Evolutionary conservation across 2,329 filamentous ascomycete species (phyloP), one percentile per base, ranked within the genome.

Genomic region (Aspergillus sergii): DNA sequence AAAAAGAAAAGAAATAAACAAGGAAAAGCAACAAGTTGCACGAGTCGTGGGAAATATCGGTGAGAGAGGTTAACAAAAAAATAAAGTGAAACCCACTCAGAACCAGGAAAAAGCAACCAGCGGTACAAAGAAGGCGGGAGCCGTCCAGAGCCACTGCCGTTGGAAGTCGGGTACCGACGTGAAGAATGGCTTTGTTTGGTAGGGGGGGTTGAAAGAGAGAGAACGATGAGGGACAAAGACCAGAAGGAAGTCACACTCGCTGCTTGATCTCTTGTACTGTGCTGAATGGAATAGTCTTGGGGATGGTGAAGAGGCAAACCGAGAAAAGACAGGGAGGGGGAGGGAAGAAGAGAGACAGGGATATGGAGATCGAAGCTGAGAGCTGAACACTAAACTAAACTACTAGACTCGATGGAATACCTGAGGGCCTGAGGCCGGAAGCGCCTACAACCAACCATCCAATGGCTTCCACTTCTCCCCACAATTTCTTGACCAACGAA

Each of bases 111-210:
- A 46, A 61, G 59, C 30, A 58, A 60, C 5, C 19, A 39, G 45
- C 34, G 28, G 51, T 56, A 58, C 46, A 61, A 61, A 61, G 41
- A 45, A 41, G 23, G 21, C 21, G 43, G 43, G 11, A 60, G 21
- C 41, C 53, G 45, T 32, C 28, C 19, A 21, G 39, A 53, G 59
- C 58, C 48, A 61, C 62, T 64, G 53, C 58, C 59, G 55, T 53
- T 19, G 21, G 1, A 55, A 36, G 26, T 57, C 43, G 48, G 36
- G 45, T 41, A 32, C 21, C 32, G 28, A 56, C 7, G 30, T 28
- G 16, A 57, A 64, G 59, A 67, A 70, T 66, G 61, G 58, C 65
- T 64, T 60, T 66, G 61, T 68, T 66, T 62, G 53, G n/a, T 57
- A 43, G 41, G 55, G 41, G 48, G 57, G 3, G 2, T 4, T 10